Evolutionary conservation across 345 rosid species (phyloP), one percentile per base, ranked within the genome.

Genomic region (Ricinus communis): DNA sequence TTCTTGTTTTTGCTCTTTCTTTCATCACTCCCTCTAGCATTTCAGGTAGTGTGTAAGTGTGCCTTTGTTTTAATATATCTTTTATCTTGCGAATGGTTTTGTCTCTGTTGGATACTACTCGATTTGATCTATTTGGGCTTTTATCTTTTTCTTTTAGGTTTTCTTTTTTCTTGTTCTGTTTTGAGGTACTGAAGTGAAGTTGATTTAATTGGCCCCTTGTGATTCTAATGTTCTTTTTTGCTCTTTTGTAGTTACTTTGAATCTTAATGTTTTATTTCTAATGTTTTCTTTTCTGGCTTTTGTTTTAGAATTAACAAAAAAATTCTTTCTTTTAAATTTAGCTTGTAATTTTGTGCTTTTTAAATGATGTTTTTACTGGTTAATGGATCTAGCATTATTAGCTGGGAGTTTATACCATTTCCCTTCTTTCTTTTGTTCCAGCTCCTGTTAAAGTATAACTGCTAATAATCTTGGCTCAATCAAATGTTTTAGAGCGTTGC

Each of bases 381-480:
- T 61, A 63, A 25, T 71, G 85, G 89, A 87, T 85, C 86, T 82
- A 70, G 40, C 56, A 19, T 62, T 70, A 55, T 62, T 46, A 65
- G 73, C 52, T 40, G 71, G 45, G 49, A 31, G 52, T 36, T 63
- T 62, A 70, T 70, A 19, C 46, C 11, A 40, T 31, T 71, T 56
- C 1, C 40, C 45, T 21, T 65, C 28, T 19, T 50, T 49, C 49
- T 31, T 24, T 31, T 31, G 59, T 57, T 46, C n/a, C 25, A 45
- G 70, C 50, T 56, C 46, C 5, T 31, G 58, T 46, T 12, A 43
- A 11, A 33, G 27, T 38, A 25, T 12, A 54, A 55, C n/a, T 36
- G 13, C 14, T 8, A n/a, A 14, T 40, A 5, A 13, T 25, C 50
- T 68, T 61, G 43, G 68, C 40, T 52, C 28, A 22, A 5, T 27